Percentiles rank a stretch among this genome's conserved stretches.
Evolutionary conservation across 1,284 basidiomycete species (phyloP).

Genomic region (Taiwanofungus camphoratus): DNA sequence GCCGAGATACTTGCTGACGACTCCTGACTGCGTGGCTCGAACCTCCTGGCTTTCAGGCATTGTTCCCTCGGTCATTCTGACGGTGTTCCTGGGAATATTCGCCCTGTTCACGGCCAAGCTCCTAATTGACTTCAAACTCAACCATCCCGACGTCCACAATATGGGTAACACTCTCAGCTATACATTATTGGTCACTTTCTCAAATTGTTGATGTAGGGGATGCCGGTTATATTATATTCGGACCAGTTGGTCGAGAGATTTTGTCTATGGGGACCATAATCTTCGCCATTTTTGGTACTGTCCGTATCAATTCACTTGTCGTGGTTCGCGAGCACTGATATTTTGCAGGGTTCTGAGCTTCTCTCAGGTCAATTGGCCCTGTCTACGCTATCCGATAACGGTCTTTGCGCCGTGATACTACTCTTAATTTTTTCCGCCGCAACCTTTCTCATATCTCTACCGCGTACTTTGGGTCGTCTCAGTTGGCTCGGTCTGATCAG

Average conservation of each 20-base stretch:
- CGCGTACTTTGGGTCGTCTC: constrained; percentile 41
- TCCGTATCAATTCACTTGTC: constrained; percentile 19
- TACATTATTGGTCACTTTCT: neutral
- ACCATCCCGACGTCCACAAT: constrained; percentile 50
- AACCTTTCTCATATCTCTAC: constrained; percentile 40
- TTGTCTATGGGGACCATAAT: constrained; percentile 44
- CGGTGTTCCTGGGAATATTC: constrained; percentile 51
- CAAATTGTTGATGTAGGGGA: constrained; percentile 33
- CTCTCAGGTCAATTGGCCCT: constrained; percentile 48
- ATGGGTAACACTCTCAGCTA: constrained; percentile 33
- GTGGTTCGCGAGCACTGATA: neutral
- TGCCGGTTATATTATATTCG: constrained; percentile 47
- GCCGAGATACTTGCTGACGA: neutral
- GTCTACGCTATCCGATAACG: constrained; percentile 40
- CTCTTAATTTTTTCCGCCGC: constrained; percentile 40
- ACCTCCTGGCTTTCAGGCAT: constrained; percentile 31
- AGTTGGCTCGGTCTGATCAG: constrained; percentile 43
- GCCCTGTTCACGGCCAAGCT: constrained; percentile 48
- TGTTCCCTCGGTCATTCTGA: constrained; percentile 46
- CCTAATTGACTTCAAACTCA: constrained; percentile 51
- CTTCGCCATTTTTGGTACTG: constrained; percentile 43
- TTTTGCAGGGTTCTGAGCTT: constrained; percentile 38
- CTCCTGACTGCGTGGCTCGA: neutral
- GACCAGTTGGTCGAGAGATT: constrained; percentile 43
- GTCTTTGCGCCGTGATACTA: constrained; percentile 40